These are phyloP conservation scores for Nematocida sp. DNA, from an alignment of 371 early-diverging fungal genomes.

Conservation along the genomic window DNA sequence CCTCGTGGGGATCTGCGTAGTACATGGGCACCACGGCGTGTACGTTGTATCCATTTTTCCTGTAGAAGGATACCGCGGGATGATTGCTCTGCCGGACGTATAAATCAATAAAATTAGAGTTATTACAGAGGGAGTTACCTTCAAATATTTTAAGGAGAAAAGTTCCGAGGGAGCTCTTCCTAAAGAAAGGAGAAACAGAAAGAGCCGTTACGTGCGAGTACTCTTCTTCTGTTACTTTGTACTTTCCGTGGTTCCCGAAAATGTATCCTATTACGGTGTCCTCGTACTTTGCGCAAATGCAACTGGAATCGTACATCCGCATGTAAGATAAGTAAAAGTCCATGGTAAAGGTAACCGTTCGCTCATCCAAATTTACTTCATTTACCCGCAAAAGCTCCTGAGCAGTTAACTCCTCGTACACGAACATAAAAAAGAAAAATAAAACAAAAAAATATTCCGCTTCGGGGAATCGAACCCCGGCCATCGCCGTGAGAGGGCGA, in stretches of 20 bases:
- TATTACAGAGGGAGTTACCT: constrained; percentile 68
- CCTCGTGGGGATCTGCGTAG: constrained; percentile 69
- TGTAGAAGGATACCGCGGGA: constrained; percentile 89
- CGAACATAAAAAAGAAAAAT: constrained; percentile 21
- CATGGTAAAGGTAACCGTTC: constrained; percentile 58
- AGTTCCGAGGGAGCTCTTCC: constrained; percentile 80
- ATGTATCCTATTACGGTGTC: constrained; percentile 55
- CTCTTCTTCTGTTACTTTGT: constrained; percentile 61
- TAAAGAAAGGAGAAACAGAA: constrained; percentile 86
- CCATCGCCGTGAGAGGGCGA: constrained; percentile 65
- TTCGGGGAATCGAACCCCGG: constrained; percentile 67
- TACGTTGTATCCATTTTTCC: constrained; percentile 80
- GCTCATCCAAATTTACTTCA: constrained; percentile 57
- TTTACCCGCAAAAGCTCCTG: constrained; percentile 56
- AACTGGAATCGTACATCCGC: constrained; percentile 45
- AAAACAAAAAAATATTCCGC: constrained; percentile 52
- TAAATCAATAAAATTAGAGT: constrained; percentile 89
- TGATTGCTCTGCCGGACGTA: constrained; percentile 88
- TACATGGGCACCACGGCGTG: constrained; percentile 82
- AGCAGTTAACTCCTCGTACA: constrained; percentile 16
- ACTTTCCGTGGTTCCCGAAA: constrained; percentile 60
- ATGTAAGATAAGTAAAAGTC: constrained; percentile 64
- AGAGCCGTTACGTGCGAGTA: constrained; percentile 97
- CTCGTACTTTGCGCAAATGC: constrained; percentile 18
- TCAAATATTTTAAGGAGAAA: constrained; percentile 82